Evolutionary conservation across 176 grass and related monocot genomes (phyloP).

Genomic region (Lolium rigidum): DNA sequence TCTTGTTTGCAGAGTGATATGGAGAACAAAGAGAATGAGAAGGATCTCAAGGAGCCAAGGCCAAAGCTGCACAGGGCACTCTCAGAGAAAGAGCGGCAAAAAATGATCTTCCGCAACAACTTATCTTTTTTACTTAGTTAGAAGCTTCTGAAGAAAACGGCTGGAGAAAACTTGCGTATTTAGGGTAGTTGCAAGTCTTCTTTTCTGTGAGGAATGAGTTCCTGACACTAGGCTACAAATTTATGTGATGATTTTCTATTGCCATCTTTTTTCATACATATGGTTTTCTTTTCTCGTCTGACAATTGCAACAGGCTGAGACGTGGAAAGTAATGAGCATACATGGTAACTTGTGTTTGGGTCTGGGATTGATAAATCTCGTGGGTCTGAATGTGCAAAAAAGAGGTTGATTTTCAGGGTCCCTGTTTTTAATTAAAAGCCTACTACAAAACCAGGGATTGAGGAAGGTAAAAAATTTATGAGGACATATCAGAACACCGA

Average conservation of each 20-base stretch:
- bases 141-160: constrained; percentile 12
- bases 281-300: not conserved
- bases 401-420: not conserved
- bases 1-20: constrained; percentile 34
- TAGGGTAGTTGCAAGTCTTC: not conserved
- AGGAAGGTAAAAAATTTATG: not conserved
- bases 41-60: constrained; percentile 60
- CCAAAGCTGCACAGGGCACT: constrained; percentile 50
- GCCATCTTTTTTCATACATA: not conserved
- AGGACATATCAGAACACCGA: not conserved
- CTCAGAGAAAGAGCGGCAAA: constrained; percentile 52
- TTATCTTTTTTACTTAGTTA: not conserved
- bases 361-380: not conserved
- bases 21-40: constrained; percentile 62
- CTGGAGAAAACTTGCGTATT: not conserved
- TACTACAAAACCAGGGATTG: no score
- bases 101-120: not conserved
- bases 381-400: not conserved
- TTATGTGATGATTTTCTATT: not conserved
- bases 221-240: not conserved
- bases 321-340: no score
- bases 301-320: not conserved
- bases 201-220: not conserved
- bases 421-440: no score
- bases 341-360: not conserved